Percentiles rank a stretch among this genome's conserved stretches.
phyloP scores from a whole-genome alignment of 441 rosid species.

The Eruca vesicaria region DNA sequence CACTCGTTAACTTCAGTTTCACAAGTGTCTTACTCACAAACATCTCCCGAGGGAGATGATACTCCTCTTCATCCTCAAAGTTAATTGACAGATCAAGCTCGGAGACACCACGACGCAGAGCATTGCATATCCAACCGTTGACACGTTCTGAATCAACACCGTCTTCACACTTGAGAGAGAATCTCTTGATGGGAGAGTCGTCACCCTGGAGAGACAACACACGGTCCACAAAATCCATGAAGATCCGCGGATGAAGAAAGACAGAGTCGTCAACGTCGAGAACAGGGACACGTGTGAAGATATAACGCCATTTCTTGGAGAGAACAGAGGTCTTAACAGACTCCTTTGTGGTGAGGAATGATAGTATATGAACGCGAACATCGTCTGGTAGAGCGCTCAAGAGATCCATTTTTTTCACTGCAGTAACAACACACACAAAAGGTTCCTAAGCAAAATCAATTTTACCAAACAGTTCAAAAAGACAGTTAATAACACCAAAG shows the following conservation, averaged over 20 bases:
- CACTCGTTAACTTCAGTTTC: not conserved
- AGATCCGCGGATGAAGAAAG: not conserved
- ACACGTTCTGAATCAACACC: not conserved
- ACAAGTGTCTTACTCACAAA: not conserved
- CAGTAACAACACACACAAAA: not conserved
- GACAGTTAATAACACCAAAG: not conserved
- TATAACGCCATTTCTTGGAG: constrained; percentile 2
- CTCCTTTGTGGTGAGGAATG: not conserved
- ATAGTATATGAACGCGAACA: not conserved
- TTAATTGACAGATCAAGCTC: not conserved
- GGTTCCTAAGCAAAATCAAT: not conserved
- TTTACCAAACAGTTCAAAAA: not conserved
- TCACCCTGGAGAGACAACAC: constrained; percentile 2
- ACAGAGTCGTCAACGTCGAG: constrained; percentile 4
- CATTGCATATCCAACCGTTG: not conserved
- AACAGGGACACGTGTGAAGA: not conserved
- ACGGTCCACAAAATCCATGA: not conserved
- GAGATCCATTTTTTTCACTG: constrained; percentile 1
- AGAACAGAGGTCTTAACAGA: constrained; percentile 4
- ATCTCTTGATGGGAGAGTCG: not conserved
- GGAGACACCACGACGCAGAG: not conserved
- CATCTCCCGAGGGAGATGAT: not conserved
- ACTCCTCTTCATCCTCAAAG: not conserved
- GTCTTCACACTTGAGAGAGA: not conserved
- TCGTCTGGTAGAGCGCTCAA: constrained; percentile 1